Evolutionary conservation across 2,329 filamentous ascomycete species (phyloP), one percentile per base, ranked within the genome.

Genomic region (Aotearoamyces nothofagi): DNA sequence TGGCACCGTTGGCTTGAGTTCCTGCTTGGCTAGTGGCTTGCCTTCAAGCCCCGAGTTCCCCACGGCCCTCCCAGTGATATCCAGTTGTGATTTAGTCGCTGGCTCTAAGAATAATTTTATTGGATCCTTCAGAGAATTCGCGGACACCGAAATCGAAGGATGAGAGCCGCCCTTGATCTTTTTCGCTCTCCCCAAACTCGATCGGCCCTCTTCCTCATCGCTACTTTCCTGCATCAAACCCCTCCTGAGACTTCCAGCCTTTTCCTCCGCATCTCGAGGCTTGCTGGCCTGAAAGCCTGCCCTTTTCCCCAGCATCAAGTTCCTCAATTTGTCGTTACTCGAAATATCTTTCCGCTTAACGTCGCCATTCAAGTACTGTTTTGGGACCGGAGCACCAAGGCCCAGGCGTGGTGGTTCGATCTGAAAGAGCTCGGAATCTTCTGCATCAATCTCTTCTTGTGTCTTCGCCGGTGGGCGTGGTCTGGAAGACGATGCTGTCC

Each of bases 181-280:
- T 41, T 51, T 51, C 20, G 45, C 43, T 24, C 40, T 48, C 17
- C 49, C 47, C 16, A 51, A 23, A n/a, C 37, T 37, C 29, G 49
- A 49, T 25, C 50, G 39, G 3, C 50, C 48, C 27, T 43, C 44
- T 13, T 51, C 50, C 17, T 53, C 50, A 33, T 52, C 50, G 27
- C 49, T 52, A 22, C 41, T 48, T 20, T 49, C 44, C 14, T 37
- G 38, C 22, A 25, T 40, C 27, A 42, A 29, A 9, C 29, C 39
- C n/a, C 45, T 38, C 35, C 47, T 49, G 12, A 41, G 40, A 34
- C 42, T 49, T 5, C 32, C 37, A 28, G 39, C 40, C 28, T 51
- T 50, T 29, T 51, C 48, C 24, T 47, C 45, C 5, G 39, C 36
- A 41, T 50, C 43, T 33, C 46, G 36, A 20, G 39, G 38, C 31